phyloP scores from a whole-genome alignment of 169 alveolate species.

The Eimeria tenella region DNA sequence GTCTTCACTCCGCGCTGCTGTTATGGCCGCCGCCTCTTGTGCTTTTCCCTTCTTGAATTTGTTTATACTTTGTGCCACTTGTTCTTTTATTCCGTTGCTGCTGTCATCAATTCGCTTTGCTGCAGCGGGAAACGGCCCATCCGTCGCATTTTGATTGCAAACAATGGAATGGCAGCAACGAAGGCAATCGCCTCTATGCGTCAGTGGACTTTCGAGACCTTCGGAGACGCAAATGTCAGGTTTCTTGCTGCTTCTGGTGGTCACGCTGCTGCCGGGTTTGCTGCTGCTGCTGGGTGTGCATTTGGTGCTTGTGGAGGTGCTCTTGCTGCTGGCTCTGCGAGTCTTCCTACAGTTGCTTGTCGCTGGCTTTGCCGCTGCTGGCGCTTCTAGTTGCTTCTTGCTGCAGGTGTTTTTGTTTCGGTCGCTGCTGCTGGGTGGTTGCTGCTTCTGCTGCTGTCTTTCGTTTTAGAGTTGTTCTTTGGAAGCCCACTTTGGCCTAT shows the following conservation, averaged over 20 bases:
- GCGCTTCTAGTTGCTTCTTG: background rate
- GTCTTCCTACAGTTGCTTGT: background rate
- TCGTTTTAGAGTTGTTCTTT: background rate
- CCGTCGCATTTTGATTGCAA: constrained; percentile 83
- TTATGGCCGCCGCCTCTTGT: background rate
- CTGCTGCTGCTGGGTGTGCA: background rate
- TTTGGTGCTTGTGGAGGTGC: background rate
- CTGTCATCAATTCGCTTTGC: background rate
- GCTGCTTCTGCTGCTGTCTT: background rate
- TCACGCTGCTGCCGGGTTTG: background rate
- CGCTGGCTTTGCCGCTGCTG: background rate
- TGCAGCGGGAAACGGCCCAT: constrained; percentile 81
- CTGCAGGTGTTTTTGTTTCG: background rate
- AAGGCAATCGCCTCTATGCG: constrained; percentile 84
- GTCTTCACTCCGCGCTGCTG: background rate
- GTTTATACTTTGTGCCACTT: background rate
- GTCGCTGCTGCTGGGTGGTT: background rate
- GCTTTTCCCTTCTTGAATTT: background rate
- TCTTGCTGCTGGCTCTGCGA: background rate
- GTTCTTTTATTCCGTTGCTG: background rate
- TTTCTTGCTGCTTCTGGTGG: background rate
- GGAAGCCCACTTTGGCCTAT: background rate
- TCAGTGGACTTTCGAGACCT: constrained; percentile 83
- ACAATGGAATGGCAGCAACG: constrained; percentile 86
- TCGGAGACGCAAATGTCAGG: constrained; percentile 80